phyloP scores from a whole-genome alignment of 2,329 filamentous ascomycete genomes.

The Zasmidium cellare region DNA sequence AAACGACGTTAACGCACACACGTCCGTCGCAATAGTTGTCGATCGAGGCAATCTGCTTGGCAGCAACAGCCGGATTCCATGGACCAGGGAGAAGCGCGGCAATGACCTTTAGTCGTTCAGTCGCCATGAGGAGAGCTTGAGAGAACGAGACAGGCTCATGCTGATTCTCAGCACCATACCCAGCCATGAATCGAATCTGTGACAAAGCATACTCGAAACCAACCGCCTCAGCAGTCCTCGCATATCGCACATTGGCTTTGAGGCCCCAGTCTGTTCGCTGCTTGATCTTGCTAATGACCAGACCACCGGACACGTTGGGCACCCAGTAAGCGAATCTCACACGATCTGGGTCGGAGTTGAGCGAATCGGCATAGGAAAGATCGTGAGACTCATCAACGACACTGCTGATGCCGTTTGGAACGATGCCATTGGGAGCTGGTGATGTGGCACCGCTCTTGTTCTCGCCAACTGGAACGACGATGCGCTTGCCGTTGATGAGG shows the following conservation, averaged over 20 bases:
- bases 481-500: constrained; percentile 65
- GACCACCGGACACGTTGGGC: constrained; percentile 55
- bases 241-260: constrained; percentile 51
- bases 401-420: constrained; percentile 20
- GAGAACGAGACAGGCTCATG: constrained; percentile 56
- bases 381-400: constrained; percentile 19
- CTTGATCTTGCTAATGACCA: constrained; percentile 55
- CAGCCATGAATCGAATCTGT: constrained; percentile 56
- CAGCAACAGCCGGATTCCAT: constrained; percentile 54
- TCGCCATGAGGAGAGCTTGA: constrained; percentile 50
- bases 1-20: constrained; percentile 55
- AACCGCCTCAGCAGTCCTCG: constrained; percentile 48
- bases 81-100: constrained; percentile 53
- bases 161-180: constrained; percentile 45
- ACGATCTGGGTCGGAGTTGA: constrained; percentile 46
- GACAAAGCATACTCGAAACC: constrained; percentile 55
- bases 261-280: constrained; percentile 53
- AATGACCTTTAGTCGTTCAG: constrained; percentile 52
- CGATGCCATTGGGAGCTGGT: constrained; percentile 12
- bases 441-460: constrained; percentile 15
- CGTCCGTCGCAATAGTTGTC: constrained; percentile 55
- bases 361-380: constrained; percentile 36
- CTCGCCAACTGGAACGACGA: constrained; percentile 56
- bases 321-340: constrained; percentile 56
- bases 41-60: constrained; percentile 56